Evolutionary conservation across 768 basidiomycete species (phyloP).

Genomic region (Naganishia friedmannii): DNA sequence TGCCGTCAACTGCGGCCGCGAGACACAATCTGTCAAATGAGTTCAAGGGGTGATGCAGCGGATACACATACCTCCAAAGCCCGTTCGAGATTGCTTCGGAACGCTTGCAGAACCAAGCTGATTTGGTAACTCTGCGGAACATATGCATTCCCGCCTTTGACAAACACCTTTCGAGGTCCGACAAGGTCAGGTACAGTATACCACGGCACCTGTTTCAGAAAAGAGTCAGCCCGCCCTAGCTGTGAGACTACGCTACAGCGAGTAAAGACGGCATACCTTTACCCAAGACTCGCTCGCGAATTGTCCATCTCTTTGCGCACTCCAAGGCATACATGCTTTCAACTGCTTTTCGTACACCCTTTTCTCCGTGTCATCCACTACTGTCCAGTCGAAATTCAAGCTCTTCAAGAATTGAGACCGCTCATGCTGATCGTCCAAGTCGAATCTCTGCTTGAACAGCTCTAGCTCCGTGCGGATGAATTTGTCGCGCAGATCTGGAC

Average conservation of each 20-base stretch:
- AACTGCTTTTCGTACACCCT: slow-evolving; percentile 57
- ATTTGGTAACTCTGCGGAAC: slow-evolving; percentile 74
- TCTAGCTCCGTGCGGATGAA: slow-evolving; percentile 86
- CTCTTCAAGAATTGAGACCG: slow-evolving; percentile 63
- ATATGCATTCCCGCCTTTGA: slow-evolving; percentile 81
- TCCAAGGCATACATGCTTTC: slow-evolving; percentile 54
- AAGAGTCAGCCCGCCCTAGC: background rate
- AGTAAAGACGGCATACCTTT: slow-evolving; percentile 60
- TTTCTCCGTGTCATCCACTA: slow-evolving; percentile 33
- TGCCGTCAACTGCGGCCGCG: slow-evolving; percentile 66
- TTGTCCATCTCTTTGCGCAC: slow-evolving; percentile 50
- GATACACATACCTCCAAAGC: slow-evolving; percentile 66
- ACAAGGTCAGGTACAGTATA: slow-evolving; percentile 90
- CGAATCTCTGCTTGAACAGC: slow-evolving; percentile 78
- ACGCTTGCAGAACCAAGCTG: slow-evolving; percentile 83
- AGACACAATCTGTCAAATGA: background rate
- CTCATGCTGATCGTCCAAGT: slow-evolving; percentile 62
- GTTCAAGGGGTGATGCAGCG: background rate
- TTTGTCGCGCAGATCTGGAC: slow-evolving; percentile 81
- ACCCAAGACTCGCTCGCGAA: slow-evolving; percentile 65
- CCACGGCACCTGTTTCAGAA: slow-evolving; percentile 77
- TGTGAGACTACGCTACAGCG: background rate
- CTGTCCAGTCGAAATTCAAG: slow-evolving; percentile 53
- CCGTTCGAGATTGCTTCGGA: slow-evolving; percentile 66
- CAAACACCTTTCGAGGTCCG: slow-evolving; percentile 70